Percentiles rank a stretch among this genome's conserved stretches.
Conservation (phyloP, 2,329 filamentous ascomycete genomes). For the Alternaria sp. region DNA sequence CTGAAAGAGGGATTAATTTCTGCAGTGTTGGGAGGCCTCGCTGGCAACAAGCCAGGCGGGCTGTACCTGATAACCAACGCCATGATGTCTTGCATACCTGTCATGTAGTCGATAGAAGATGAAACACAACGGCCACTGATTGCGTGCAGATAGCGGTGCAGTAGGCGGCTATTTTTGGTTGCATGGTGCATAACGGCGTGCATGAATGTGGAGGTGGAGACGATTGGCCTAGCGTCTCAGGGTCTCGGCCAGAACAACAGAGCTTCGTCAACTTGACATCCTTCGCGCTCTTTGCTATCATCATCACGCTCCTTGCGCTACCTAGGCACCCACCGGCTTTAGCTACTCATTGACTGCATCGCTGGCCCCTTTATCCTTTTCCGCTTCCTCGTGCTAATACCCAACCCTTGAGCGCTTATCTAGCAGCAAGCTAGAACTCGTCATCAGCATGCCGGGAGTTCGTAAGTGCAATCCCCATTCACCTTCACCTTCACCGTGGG, state of each 20-base stretch:
- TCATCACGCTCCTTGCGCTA: conserved; percentile 10
- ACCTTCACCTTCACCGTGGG: conserved; percentile 6
- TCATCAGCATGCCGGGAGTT: conserved; percentile 50
- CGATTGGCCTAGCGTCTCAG: conserved; percentile 26
- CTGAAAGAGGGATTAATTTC: not conserved
- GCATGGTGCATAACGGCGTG: conserved; percentile 23
- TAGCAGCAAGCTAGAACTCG: conserved; percentile 1
- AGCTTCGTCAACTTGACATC: conserved; percentile 23
- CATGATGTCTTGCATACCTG: not conserved
- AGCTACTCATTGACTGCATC: conserved; percentile 7
- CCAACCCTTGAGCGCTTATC: not conserved
- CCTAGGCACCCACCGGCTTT: conserved; percentile 3
- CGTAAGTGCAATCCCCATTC: conserved; percentile 43
- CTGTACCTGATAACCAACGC: not conserved
- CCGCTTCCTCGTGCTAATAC: not conserved
- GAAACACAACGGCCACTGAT: conserved; percentile 27
- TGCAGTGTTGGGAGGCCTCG: not conserved
- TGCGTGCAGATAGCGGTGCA: conserved; percentile 17
- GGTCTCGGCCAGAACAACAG: conserved; percentile 18
- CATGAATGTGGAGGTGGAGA: conserved; percentile 26
- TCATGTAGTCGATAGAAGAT: conserved; percentile 8
- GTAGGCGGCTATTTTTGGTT: conserved; percentile 31
- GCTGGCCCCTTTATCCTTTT: not conserved
- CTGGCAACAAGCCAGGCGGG: not conserved
- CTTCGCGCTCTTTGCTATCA: conserved; percentile 16